Evolutionary conservation across 192 early-diverging fungal genomes (phyloP).

Genomic region (Geranomyces variabilis): DNA sequence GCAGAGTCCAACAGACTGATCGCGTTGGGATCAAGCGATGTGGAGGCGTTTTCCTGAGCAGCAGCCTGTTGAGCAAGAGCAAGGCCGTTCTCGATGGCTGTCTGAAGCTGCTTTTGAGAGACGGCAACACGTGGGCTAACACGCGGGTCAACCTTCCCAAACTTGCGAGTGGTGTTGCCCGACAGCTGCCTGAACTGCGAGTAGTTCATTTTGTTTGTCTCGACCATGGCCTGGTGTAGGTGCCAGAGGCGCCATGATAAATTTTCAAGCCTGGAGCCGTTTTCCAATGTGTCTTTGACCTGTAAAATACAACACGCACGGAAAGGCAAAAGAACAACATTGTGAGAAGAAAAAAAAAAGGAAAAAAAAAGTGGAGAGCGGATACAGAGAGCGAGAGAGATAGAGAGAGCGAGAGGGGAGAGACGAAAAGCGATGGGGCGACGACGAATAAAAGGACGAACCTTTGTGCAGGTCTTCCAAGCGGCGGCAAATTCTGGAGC

Average conservation of each 20-base stretch:
- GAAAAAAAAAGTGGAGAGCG: too few species aligned
- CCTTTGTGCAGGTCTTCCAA: slow-evolving; percentile 83
- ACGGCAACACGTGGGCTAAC: background rate
- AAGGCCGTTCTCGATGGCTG: background rate
- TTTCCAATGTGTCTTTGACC: slow-evolving; percentile 82
- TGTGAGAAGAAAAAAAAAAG: too few species aligned
- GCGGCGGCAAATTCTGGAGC: slow-evolving; percentile 49
- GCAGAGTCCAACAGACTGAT: too few species aligned
- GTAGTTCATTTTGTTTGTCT: slow-evolving; percentile 27
- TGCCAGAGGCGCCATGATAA: slow-evolving; percentile 87
- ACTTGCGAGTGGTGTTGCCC: slow-evolving; percentile 17
- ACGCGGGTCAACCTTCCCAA: background rate
- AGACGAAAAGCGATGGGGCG: background rate
- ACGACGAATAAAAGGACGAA: slow-evolving; percentile 8
- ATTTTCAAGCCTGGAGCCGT: slow-evolving; percentile 79
- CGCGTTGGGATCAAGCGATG: too few species aligned
- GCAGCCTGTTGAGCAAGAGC: background rate
- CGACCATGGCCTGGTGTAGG: slow-evolving; percentile 53
- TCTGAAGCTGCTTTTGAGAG: background rate
- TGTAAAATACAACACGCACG: slow-evolving; percentile 1
- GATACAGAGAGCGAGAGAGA: too few species aligned
- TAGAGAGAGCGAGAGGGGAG: too few species aligned
- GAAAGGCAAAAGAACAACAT: too few species aligned
- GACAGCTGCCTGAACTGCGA: slow-evolving; percentile 15
- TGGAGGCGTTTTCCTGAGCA: background rate